phyloP scores from a whole-genome alignment of 176 grass and related monocot genomes.

The Otatea glauca region DNA sequence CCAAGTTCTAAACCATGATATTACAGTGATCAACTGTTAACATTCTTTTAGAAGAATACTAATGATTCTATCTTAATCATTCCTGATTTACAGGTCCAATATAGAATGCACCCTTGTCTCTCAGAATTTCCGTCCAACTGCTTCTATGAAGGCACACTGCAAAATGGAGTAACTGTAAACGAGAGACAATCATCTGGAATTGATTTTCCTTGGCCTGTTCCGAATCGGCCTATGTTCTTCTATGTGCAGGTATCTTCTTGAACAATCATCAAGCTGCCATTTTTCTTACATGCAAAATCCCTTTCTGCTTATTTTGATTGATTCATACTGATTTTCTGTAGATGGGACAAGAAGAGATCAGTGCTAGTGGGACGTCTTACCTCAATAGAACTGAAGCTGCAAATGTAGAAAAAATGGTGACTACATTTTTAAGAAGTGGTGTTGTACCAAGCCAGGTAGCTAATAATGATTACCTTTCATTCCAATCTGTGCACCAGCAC shows the following conservation, averaged over 20 bases:
- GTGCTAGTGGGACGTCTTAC: conserved; percentile 97
- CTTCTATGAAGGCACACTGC: conserved; percentile 98
- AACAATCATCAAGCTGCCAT: not conserved
- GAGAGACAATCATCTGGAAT: conserved; percentile 91
- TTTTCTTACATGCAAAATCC: conserved; percentile 6
- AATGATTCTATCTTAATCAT: conserved; percentile 7
- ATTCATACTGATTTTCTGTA: conserved; percentile 52
- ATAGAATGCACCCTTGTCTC: conserved; percentile 97
- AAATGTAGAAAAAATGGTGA: conserved; percentile 99
- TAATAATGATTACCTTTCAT: conserved; percentile 7
- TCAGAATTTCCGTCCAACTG: conserved; percentile 99
- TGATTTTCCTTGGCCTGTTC: conserved; percentile 99
- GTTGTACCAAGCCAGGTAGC: conserved; percentile 96
- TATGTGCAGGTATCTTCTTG: conserved; percentile 83
- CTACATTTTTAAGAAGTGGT: conserved; percentile 94
- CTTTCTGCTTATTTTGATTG: not conserved
- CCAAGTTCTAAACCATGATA: conserved; percentile 8
- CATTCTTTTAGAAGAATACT: conserved; percentile 9
- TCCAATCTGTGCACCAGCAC: not conserved
- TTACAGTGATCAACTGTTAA: not conserved
- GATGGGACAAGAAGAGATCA: conserved; percentile 99
- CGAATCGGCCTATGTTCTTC: conserved; percentile 99
- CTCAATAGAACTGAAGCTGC: conserved; percentile 98
- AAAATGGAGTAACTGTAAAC: conserved; percentile 99
- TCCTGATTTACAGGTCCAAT: conserved; percentile 82